phyloP scores from a whole-genome alignment of 108 stramenopile species.

The Cyclotella distinguenda region DNA sequence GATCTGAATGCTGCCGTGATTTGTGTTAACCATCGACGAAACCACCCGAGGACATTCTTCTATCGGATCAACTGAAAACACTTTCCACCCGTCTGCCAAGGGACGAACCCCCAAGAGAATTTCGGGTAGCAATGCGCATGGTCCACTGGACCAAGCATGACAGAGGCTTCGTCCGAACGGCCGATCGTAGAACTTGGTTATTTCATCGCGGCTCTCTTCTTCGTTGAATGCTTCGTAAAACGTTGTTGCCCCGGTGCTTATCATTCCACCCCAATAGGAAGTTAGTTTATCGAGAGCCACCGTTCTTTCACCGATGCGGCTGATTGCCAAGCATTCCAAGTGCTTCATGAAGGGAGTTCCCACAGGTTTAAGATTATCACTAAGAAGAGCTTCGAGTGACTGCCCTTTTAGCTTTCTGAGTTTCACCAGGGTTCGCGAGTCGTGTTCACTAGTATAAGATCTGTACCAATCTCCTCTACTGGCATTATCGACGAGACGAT shows the following conservation, averaged over 20 bases:
- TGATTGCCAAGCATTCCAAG: conserved; percentile 33
- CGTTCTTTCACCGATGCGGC: conserved; percentile 11
- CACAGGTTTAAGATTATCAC: conserved; percentile 3
- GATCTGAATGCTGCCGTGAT: conserved; percentile 20
- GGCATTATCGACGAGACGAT: conserved; percentile 35
- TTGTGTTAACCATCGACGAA: conserved; percentile 11
- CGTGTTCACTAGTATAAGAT: conserved; percentile 27
- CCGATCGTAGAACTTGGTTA: conserved; percentile 31
- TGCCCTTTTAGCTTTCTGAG: conserved; percentile 14
- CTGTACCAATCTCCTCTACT: conserved; percentile 28
- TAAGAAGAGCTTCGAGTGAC: conserved; percentile 17
- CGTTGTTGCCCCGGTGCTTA: conserved; percentile 33
- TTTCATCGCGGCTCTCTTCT: conserved; percentile 17
- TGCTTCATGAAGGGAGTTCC: conserved; percentile 46
- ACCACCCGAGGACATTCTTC: conserved; percentile 4
- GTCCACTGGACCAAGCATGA: conserved; percentile 46
- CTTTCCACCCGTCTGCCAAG: conserved; percentile 38
- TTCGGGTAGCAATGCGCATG: conserved; percentile 38
- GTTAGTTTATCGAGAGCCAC: conserved; percentile 20
- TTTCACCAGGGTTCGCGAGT: neutral
- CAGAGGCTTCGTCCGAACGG: conserved; percentile 41
- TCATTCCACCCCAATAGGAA: conserved; percentile 45
- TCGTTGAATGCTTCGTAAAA: conserved; percentile 46
- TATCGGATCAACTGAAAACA: conserved; percentile 27
- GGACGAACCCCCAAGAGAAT: conserved; percentile 38